A percentile compares a stretch with the other conserved stretches of the same genome.
Conservation (phyloP, 78 protist species). For the Cavenderia fasciculata region DNA sequence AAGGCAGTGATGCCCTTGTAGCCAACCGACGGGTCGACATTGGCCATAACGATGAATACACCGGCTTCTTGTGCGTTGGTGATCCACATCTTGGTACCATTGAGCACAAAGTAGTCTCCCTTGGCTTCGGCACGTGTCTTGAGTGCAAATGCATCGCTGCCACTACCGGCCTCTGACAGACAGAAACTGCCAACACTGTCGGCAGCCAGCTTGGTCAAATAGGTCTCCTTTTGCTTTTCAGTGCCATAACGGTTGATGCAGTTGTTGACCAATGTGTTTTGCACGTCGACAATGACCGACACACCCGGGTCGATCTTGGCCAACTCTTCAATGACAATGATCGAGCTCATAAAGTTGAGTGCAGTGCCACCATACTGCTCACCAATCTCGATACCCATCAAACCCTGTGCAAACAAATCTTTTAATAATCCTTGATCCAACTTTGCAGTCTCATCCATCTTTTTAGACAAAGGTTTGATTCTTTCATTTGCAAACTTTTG, state of each 20-base stretch:
- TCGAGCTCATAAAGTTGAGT: conserved; percentile 81
- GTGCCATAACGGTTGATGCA: conserved; percentile 86
- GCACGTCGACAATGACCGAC: conserved; percentile 86
- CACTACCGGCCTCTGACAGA: conserved; percentile 91
- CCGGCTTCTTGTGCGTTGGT: conserved; percentile 94
- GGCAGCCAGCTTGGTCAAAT: conserved; percentile 81
- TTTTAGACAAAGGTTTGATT: conserved; percentile 52
- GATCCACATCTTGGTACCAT: conserved; percentile 96
- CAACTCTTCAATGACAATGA: conserved; percentile 94
- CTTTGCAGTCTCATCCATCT: conserved; percentile 60
- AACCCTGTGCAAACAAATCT: conserved; percentile 65
- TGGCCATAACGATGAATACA: conserved; percentile 94
- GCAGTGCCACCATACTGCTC: conserved; percentile 91
- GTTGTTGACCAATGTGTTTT: conserved; percentile 74
- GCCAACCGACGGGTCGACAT: conserved; percentile 82
- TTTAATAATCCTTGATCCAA: conserved; percentile 26
- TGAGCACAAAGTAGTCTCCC: conserved; percentile 87
- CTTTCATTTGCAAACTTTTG: conserved; percentile 40
- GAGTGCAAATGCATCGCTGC: conserved; percentile 95
- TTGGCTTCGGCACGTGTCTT: conserved; percentile 84
- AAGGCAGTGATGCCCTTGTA: conserved; percentile 97
- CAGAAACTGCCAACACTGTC: conserved; percentile 93
- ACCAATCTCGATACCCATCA: conserved; percentile 94
- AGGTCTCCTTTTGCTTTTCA: conserved; percentile 77
- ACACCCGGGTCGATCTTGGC: conserved; percentile 86